Evolutionary conservation across 768 basidiomycete species (phyloP).

Genomic region (Suillus plorans): DNA sequence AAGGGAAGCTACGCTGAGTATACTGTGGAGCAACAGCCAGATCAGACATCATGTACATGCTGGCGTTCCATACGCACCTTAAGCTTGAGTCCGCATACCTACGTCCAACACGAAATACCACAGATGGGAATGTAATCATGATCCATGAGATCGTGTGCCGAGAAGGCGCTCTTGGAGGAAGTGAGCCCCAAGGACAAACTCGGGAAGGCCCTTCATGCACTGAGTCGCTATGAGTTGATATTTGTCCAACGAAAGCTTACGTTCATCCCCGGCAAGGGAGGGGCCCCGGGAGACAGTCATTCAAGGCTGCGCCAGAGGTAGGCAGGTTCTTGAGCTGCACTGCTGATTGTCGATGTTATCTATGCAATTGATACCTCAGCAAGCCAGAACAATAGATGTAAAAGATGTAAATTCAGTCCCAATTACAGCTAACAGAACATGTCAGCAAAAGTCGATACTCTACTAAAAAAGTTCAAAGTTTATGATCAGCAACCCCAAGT

Average conservation of each 20-base stretch:
- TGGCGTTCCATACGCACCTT: neutral
- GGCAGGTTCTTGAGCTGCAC: neutral
- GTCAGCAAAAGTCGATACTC: constrained; percentile 23
- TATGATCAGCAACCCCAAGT: constrained; percentile 18
- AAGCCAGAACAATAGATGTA: neutral
- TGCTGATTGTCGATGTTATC: neutral
- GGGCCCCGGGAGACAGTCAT: neutral
- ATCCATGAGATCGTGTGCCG: neutral
- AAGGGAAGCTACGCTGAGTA: neutral
- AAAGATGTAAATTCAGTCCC: constrained; percentile 1
- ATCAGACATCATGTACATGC: neutral
- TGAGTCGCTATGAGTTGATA: neutral
- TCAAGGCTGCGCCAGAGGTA: neutral
- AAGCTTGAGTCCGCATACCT: neutral
- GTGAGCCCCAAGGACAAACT: neutral
- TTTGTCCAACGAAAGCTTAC: neutral
- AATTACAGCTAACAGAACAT: constrained; percentile 33
- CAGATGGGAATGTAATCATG: neutral
- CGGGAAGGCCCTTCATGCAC: neutral
- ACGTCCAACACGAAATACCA: neutral
- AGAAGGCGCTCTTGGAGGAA: neutral
- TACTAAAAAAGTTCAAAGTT: constrained; percentile 13
- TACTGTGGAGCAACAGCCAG: neutral
- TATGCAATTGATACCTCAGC: neutral
- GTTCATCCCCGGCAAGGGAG: neutral